A percentile compares a stretch with the other conserved stretches of the same genome.
Conservation (phyloP, 2,329 filamentous ascomycete species). For the Aspergillus tubingensis region DNA sequence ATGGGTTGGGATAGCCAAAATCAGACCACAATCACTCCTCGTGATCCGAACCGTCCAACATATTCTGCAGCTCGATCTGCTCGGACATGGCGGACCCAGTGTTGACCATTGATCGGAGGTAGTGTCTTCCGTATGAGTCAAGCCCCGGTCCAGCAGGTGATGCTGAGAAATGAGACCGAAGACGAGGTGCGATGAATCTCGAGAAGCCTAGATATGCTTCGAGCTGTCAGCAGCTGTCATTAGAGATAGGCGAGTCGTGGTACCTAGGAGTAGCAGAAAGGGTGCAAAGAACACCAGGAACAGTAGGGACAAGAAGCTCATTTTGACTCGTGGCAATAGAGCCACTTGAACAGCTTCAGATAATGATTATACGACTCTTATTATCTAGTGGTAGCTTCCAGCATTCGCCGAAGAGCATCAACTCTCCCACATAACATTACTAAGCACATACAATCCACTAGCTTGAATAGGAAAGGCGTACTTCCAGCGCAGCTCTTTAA, state of each 20-base stretch:
- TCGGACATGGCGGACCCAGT: conserved; percentile 58
- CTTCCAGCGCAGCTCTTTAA: conserved; percentile 20
- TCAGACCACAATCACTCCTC: conserved; percentile 30
- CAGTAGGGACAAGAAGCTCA: conserved; percentile 39
- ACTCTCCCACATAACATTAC: neutral
- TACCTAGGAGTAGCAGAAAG: conserved; percentile 37
- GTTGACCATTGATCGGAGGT: conserved; percentile 58
- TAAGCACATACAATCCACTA: neutral
- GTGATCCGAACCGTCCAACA: conserved; percentile 51
- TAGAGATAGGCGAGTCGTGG: conserved; percentile 5
- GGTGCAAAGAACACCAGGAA: conserved; percentile 42
- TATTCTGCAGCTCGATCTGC: conserved; percentile 64
- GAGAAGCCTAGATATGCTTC: conserved; percentile 56
- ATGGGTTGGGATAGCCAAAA: conserved; percentile 8
- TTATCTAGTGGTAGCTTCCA: neutral
- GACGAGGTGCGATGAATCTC: conserved; percentile 56
- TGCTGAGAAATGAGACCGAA: conserved; percentile 52
- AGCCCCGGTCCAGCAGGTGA: conserved; percentile 46
- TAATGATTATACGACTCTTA: neutral
- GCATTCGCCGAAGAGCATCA: neutral
- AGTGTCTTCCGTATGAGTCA: conserved; percentile 56
- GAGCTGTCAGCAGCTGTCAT: conserved; percentile 23
- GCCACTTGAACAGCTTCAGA: neutral
- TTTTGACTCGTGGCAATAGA: conserved; percentile 11
- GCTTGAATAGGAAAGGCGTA: conserved; percentile 16